Evolutionary conservation across 2,329 filamentous ascomycete species (phyloP).

Genomic region (Xylariales sp.): DNA sequence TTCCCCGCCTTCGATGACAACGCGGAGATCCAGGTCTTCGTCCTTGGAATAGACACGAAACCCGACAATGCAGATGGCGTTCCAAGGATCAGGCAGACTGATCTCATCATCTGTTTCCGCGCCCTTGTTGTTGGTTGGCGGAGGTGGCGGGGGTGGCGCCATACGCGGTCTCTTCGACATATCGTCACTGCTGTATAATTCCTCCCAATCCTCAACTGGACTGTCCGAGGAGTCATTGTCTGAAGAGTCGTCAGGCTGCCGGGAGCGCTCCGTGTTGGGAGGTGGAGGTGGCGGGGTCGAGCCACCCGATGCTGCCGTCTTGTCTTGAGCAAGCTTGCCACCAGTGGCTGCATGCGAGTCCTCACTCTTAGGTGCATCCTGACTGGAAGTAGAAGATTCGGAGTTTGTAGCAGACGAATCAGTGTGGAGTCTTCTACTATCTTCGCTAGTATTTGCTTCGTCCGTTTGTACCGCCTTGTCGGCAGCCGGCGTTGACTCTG

Average conservation of each 20-base stretch:
- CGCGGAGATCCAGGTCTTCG: conserved; percentile 45
- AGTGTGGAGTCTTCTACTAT: conserved; percentile 22
- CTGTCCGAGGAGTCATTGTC: conserved; percentile 55
- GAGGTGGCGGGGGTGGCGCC: conserved; percentile 20
- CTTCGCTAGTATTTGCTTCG: conserved; percentile 17
- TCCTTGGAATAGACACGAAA: conserved; percentile 40
- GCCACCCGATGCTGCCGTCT: conserved; percentile 14
- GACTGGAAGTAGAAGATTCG: background rate
- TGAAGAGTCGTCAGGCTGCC: conserved; percentile 39
- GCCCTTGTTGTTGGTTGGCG: conserved; percentile 19
- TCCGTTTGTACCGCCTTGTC: conserved; percentile 23
- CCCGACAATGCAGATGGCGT: conserved; percentile 36
- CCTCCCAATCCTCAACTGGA: conserved; percentile 55
- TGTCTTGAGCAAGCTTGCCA: conserved; percentile 10
- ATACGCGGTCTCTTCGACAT: conserved; percentile 47
- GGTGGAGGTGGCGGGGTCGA: conserved; percentile 15
- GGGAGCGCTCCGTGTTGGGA: conserved; percentile 19
- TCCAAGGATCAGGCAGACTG: conserved; percentile 34
- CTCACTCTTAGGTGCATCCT: conserved; percentile 10
- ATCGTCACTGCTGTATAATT: conserved; percentile 55
- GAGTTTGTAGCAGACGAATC: conserved; percentile 12
- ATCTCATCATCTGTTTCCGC: conserved; percentile 37
- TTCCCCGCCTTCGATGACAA: conserved; percentile 52
- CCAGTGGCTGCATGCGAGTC: conserved; percentile 4
- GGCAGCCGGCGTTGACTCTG: conserved; percentile 16